Base-by-base conservation (phyloP, 75 land plant species). In the Larix kaempferi region DNA sequence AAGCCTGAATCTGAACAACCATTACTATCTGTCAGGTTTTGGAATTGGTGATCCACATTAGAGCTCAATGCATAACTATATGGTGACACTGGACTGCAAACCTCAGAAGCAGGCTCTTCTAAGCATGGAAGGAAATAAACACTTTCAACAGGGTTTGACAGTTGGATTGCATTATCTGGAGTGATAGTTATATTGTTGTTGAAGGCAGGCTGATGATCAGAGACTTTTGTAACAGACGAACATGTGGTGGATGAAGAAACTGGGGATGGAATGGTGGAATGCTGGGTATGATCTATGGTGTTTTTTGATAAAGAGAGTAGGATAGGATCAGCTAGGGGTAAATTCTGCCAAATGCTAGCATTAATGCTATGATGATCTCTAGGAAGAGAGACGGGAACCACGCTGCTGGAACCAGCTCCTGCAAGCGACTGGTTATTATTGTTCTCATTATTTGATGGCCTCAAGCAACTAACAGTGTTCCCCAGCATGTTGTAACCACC, bases 1-100 rank as follows among this genome's bases (percentile, higher is more conserved):
- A 87, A 27, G 15, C 89, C 89, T 15, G 89, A 87, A 71, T 78
- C 77, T 1, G 74, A 67, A 59, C 78, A 78, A 74, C 80, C 84
- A 3, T 72, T 79, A 49, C 27, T 54, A 11, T 37, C 62, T 15
- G 19, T 59, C 5, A 57, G 44, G 72, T 62, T 74, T 44, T 13
- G 6, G 10, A 39, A 25, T 22, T 29, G 64, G 19, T 19, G 64
- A 7, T 74, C 75, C 29, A 54, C 16, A 26, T 74, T 49, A 15
- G 76, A 56, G 1, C 17, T 73, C 27, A 39, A 49, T 5, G 75
- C 12, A 17, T n/a, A 49, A 49, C 13, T 8, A 25, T 39, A 23
- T 26, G 60, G n/a, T 39, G 78, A 17, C 41, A 57, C 5, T 4
- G 17, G 58, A 12, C 57, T 54, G 21, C 57, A 59, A 57, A 37